Base-by-base conservation (phyloP, 495 filamentous ascomycete genomes). In the Aspergillus coremiiformis region DNA sequence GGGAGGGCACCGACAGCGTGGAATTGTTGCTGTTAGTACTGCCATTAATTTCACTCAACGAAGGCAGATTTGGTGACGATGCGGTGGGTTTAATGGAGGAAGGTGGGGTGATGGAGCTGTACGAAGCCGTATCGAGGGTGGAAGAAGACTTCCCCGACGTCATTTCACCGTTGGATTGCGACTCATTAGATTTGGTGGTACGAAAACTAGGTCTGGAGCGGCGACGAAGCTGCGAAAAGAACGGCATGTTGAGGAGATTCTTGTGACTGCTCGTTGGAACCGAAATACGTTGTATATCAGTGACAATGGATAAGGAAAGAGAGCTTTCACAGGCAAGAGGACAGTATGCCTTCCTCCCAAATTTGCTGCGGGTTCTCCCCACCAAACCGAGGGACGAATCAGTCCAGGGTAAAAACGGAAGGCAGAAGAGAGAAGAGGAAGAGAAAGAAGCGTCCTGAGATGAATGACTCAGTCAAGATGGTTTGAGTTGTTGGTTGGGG, bases 191-290 rank as follows among this genome's bases (percentile, higher is more conserved):
- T 76, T 80, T 62, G 37, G 75, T 74, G 24, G 78, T 75, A 47
- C 71, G 71, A 68, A 87, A 80, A 71, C 75, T 84, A 48, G 84
- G 78, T 62, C 75, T 83, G 57, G 86, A 86, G 51, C 82, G 82
- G 58, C 89, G 80, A 56, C 87, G 84, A 44, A 95, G 68, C 55
- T 87, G 80, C 64, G 84, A 89, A 67, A 94, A 77, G 64, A 95
- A 89, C 35, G 85, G 68, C 77, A 80, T 80, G 49, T 33, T 58
- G 55, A 37, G 26, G 9, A 12, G 26, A 30, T 1, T 41, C 1
- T 20, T 22, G 29, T 33, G 17, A 47, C 15, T 22, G 44, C 15
- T 4, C 11, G 35, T 21, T 23, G 29, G 27, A 47, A 33, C 9
- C 9, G 39, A 44, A 15, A 27, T 22, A 20, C 27, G 24, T 20